Base-by-base conservation (phyloP, 2,329 filamentous ascomycete species). In the Basipetospora chlamydospora region DNA sequence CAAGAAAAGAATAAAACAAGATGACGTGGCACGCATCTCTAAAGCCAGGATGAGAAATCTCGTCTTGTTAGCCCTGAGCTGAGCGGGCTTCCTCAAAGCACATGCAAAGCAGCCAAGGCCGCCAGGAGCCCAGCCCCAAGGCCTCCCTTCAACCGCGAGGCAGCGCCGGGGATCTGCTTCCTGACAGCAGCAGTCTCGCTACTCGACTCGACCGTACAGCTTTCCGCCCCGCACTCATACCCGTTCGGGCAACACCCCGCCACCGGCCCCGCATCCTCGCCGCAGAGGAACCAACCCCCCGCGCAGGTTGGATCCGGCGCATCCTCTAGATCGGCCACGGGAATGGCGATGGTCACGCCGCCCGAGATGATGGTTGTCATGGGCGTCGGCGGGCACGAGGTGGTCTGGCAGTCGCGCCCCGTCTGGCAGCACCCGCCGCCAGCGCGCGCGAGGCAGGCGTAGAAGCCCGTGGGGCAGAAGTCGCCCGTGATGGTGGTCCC, bases 361-460 rank as follows among this genome's bases (percentile, higher is more conserved):
- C 76, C 66, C 1, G 67, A 70, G 3, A 87, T 58, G 3, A 86
- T 72, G 1, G 77, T 80, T 0, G 76, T 80, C 2, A 57, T 54
- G 0, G 65, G 49, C 0, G 65, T 60, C 0, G 72, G 57, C 0
- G 83, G 81, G 48, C 88, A 96, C 6, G 79, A 82, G 0, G 80
- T 82, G 0, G 77, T 80, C 41, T 80, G 73, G 58, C 88, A 96
- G 58, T 93, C 72, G 15, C 87, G 74, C 2, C 85, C 87, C 0
- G 84, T 86, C 39, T 81, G 80, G 59, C 88, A 96, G 61, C 88
- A 96, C 2, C 71, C 71, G 15, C 85, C 85, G 11, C 82, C 85
- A 41, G 87, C 84, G 41, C 77, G 76, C 2, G 88, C 88, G 3
- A 78, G 73, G 56, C 88, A 96, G 35, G 84, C 79, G 56, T 96